Evolutionary conservation across 1,284 basidiomycete genomes (phyloP), one percentile per base, ranked within the genome.

Genomic region (Testicularia cyperi): DNA sequence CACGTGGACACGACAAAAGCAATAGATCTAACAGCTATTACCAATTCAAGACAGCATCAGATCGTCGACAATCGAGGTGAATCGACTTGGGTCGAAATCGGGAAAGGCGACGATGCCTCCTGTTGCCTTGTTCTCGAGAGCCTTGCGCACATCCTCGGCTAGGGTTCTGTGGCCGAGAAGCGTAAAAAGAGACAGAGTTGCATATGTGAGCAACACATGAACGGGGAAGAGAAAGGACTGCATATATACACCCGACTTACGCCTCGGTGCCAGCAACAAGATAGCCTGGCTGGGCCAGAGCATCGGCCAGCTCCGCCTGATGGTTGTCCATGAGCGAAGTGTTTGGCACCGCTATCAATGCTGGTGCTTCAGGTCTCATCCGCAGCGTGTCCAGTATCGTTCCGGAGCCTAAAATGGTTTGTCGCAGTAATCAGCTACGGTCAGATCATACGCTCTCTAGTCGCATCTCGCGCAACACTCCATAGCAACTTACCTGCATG

Each of bases 341-440:
- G 74, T 98, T 98, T 10, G 92, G 91, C 1, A 96, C 86, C 12
- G 90, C 88, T 56, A 98, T 85, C 58, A 97, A 80, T 6, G 84
- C 83, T 67, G 87, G 88, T 23, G 40, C 37, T 5, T 15, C 37
- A 7, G 43, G 23, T 13, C 34, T 38, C 83, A 80, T 54, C 20
- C 92, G 82, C 31, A 97, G 80, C 10, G 87, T 89, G 36, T 92
- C 89, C 27, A 97, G 81, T 66, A 97, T 92, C 2, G 92, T 95
- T 7, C 92, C 94, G 10, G 94, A 88, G 38, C 92, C 92, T n/a
- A n/a, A n/a, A n/a, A n/a, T n/a, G n/a, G n/a, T n/a, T n/a, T 35
- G 33, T 20, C 16, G 30, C 9, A 10, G n/a, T 9, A 27, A 27
- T 27, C 26, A 27, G n/a, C 9, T 10, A 27, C n/a, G 30, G 30